Percentiles rank a stretch among this genome's conserved stretches.
Conservation (phyloP, 768 basidiomycete species). For the Hypholoma sublateritium region DNA sequence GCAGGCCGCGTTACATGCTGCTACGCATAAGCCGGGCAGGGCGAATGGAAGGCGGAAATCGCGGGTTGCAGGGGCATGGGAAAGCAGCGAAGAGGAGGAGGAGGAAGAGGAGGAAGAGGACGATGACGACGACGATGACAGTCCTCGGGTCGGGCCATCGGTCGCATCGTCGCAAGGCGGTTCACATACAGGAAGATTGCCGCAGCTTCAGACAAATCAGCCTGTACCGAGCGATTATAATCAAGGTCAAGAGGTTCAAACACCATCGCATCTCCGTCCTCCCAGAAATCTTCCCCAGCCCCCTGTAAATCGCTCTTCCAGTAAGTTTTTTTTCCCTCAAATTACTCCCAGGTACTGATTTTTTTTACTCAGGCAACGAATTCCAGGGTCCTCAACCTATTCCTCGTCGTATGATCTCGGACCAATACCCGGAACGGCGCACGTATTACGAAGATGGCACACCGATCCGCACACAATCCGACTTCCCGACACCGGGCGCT, state of each 20-base stretch:
- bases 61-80: conserved; percentile 57
- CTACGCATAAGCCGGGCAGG: conserved; percentile 72
- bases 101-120: conserved; percentile 82
- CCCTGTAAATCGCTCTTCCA: conserved; percentile 44
- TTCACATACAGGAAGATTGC: conserved; percentile 14
- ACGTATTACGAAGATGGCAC: conserved; percentile 58
- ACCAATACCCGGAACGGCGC: conserved; percentile 56
- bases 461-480: conserved; percentile 54
- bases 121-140: conserved; percentile 66
- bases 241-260: conserved; percentile 23
- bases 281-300: conserved; percentile 68
- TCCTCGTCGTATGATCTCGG: conserved; percentile 49
- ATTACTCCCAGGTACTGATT: conserved; percentile 5
- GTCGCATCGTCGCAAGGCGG: conserved; percentile 11
- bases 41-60: conserved; percentile 62
- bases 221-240: conserved; percentile 20
- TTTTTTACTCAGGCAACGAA: conserved; percentile 35
- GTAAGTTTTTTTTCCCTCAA: conserved; percentile 32
- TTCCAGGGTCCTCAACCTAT: conserved; percentile 41
- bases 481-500: conserved; percentile 50
- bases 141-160: conserved; percentile 3
- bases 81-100: conserved; percentile 80
- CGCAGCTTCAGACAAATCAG: conserved; percentile 22
- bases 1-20: conserved; percentile 79
- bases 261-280: conserved; percentile 51